A percentile compares a stretch with the other conserved stretches of the same genome.
Conservation (phyloP, 2,329 filamentous ascomycete species). For the Trematosphaeria pertusa region DNA sequence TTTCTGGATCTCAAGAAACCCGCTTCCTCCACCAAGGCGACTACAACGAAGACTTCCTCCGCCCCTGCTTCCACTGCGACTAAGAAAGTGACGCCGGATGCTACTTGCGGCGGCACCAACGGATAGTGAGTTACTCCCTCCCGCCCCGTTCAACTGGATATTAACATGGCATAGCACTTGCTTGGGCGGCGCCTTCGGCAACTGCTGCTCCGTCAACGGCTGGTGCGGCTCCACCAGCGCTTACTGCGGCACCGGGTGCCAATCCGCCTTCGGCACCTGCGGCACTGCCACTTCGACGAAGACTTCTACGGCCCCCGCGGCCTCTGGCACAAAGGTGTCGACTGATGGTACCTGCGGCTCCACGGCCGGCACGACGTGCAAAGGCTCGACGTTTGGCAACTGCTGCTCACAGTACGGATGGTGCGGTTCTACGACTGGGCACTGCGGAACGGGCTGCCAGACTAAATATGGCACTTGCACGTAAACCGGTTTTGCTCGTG, state of each 20-base stretch:
- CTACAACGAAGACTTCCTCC: constrained; percentile 13
- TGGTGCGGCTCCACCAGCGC: constrained; percentile 30
- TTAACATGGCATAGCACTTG: constrained; percentile 44
- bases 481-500: no score
- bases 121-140: constrained; percentile 29
- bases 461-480: constrained; percentile 40
- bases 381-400: constrained; percentile 51
- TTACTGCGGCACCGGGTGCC: constrained; percentile 42
- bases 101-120: constrained; percentile 50
- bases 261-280: constrained; percentile 41
- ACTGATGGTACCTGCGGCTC: constrained; percentile 36
- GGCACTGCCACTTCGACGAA: constrained; percentile 13
- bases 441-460: constrained; percentile 43
- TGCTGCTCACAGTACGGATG: constrained; percentile 55
- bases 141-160: constrained; percentile 11
- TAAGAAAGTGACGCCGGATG: constrained; percentile 48
- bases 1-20: constrained; percentile 9
- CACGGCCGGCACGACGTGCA: constrained; percentile 45
- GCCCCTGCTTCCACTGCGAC: constrained; percentile 26
- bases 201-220: constrained; percentile 52
- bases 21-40: constrained; percentile 20
- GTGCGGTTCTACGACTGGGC: constrained; percentile 44
- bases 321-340: constrained; percentile 23
- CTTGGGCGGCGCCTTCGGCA: constrained; percentile 49
- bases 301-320: constrained; percentile 8